Base-by-base conservation (phyloP, 2,329 filamentous ascomycete species). In the Pseudopyricularia cyperi region DNA sequence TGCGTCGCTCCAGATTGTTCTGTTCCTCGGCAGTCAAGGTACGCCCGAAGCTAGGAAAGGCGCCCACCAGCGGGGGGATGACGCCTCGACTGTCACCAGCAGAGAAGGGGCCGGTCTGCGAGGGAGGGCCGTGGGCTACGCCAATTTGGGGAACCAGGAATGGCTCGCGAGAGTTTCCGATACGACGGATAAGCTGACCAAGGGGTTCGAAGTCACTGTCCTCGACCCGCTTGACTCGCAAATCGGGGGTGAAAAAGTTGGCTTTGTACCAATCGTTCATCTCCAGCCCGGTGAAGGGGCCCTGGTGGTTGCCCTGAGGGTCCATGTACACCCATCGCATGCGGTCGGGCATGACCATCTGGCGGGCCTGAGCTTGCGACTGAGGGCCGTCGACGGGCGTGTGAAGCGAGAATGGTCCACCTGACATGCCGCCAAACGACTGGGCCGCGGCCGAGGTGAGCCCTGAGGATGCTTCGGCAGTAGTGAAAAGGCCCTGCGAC, bases 191-290 rank as follows among this genome's bases (percentile, higher is more conserved):
- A 24, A 98, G 79, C 66, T 97, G 90, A 3, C 91, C 93, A 9
- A 98, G 72, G 12, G 91, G 93, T 66, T 98, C 93, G 61, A 96
- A 98, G 49, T 98, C 91, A 0, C 77, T 74, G 62, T 98, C 93
- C 64, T 98, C 93, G 5, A 91, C 75, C 65, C 95, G 95, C 71
- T 94, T 96, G 32, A 98, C 93, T 44, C 94, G 81, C 19, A 98
- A 75, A 60, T 98, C 91, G 0, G 91, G 84, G 0, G 89, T 95
- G 68, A 98, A 98, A 71, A 97, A 98, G 46, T 91, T 90, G 35
- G 90, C 91, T 66, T 97, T 97, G 70, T 97, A 98, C 93, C 93
- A 98, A 61, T 98, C 94, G 59, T 98, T 94, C 93, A 98, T 98
- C 68, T 98, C 93, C 49, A 98, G 72, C 1, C 93, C 93, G 37